These are phyloP conservation scores for Populus alba DNA, from an alignment of 345 rosid species.

Conservation along the genomic window DNA sequence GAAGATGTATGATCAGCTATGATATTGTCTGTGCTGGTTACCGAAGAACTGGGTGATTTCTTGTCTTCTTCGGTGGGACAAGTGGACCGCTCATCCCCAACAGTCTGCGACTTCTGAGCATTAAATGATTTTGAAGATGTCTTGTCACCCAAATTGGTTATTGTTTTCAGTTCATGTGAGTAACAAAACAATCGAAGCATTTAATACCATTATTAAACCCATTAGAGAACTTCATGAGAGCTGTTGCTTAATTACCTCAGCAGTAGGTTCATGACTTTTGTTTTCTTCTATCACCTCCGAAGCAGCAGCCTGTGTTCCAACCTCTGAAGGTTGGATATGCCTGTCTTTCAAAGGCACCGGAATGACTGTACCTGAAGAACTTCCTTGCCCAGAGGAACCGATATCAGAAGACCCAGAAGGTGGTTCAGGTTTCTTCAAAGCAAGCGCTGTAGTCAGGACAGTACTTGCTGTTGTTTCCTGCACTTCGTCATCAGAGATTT, in stretches of 20 bases:
- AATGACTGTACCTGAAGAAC: constrained; percentile 45
- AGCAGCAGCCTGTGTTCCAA: constrained; percentile 15
- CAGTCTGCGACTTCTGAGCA: constrained; percentile 13
- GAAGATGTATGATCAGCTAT: constrained; percentile 24
- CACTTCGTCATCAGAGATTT: constrained; percentile 14
- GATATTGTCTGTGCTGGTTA: constrained; percentile 21
- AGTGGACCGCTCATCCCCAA: constrained; percentile 25
- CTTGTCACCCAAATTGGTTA: constrained; percentile 17
- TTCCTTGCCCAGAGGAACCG: constrained; percentile 33
- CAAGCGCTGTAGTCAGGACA: constrained; percentile 71
- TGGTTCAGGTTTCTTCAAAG: constrained; percentile 51
- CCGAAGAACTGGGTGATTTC: constrained; percentile 24
- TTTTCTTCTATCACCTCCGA: constrained; percentile 36
- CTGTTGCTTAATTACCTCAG: constrained; percentile 35
- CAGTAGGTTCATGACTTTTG: constrained; percentile 17
- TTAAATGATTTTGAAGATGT: constrained; percentile 29
- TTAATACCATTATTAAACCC: neutral
- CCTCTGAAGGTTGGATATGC: constrained; percentile 35
- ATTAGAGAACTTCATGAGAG: constrained; percentile 9
- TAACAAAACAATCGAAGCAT: neutral
- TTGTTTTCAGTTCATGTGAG: constrained; percentile 24
- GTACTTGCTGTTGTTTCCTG: constrained; percentile 74
- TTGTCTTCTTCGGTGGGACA: constrained; percentile 23
- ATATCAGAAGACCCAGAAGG: constrained; percentile 41
- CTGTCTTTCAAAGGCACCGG: constrained; percentile 29